Conservation (phyloP, 73 alveolate genomes). For the Halteria grandinella region DNA sequence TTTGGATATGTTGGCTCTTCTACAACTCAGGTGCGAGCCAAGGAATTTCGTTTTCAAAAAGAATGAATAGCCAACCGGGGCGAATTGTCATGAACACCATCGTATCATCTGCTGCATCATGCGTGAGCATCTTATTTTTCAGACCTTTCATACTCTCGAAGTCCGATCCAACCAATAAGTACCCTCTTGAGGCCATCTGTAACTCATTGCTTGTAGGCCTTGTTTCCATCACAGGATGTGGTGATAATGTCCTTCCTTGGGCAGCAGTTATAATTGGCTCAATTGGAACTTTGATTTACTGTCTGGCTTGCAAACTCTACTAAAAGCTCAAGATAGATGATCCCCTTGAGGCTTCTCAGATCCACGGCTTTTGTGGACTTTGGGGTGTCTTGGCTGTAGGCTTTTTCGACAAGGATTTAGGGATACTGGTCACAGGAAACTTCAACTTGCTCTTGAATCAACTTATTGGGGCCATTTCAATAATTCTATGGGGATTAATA, state of each 20-base stretch:
- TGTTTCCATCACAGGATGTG: slow-evolving; percentile 62
- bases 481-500: slow-evolving; percentile 30
- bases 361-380: slow-evolving; percentile 74
- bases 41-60: not conserved
- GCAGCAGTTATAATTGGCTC: slow-evolving; percentile 72
- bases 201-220: slow-evolving; percentile 66
- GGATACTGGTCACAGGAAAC: slow-evolving; percentile 30
- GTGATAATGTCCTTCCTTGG: slow-evolving; percentile 60
- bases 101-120: slow-evolving; percentile 48
- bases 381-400: slow-evolving; percentile 59
- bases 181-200: slow-evolving; percentile 46
- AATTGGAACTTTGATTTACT: slow-evolving; percentile 51
- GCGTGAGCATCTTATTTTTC: slow-evolving; percentile 23
- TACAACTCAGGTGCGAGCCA: slow-evolving; percentile 65
- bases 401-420: slow-evolving; percentile 57
- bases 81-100: slow-evolving; percentile 69
- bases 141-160: slow-evolving; percentile 7
- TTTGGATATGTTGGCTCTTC: slow-evolving; percentile 76
- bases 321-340: slow-evolving; percentile 65
- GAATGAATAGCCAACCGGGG: not conserved
- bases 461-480: slow-evolving; percentile 15
- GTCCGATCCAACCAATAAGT: slow-evolving; percentile 13
- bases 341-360: slow-evolving; percentile 73
- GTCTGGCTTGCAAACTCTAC: slow-evolving; percentile 21
- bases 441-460: not conserved